A percentile compares a stretch with the other conserved stretches of the same genome.
Conservation (phyloP, 805 yeast genomes). For the Kodamaea laetipori region DNA sequence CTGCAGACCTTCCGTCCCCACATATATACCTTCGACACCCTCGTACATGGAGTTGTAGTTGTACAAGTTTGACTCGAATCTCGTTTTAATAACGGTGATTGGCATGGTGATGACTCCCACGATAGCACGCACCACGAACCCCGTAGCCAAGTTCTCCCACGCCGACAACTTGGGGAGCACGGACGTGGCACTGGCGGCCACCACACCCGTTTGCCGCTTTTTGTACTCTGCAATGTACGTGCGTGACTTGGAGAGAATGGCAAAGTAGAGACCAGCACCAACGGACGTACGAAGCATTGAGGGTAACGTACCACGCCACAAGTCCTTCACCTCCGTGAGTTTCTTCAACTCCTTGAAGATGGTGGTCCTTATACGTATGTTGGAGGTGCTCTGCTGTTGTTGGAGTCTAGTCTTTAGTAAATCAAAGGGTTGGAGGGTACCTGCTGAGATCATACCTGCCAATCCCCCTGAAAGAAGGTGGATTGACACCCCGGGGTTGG, state of each 20-base stretch:
- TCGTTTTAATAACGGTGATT: conserved; percentile 82
- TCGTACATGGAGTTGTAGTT: conserved; percentile 62
- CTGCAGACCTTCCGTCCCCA: conserved; percentile 17
- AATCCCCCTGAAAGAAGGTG: conserved; percentile 80
- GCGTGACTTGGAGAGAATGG: conserved; percentile 67
- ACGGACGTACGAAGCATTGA: conserved; percentile 86
- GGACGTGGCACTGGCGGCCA: conserved; percentile 29
- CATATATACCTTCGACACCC: conserved; percentile 60
- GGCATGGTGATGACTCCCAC: conserved; percentile 95
- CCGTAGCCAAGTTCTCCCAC: conserved; percentile 69
- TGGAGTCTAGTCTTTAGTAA: conserved; percentile 85
- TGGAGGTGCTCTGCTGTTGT: conserved; percentile 38
- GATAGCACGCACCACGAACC: conserved; percentile 73
- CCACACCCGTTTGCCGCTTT: conserved; percentile 8
- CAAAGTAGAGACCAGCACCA: conserved; percentile 85
- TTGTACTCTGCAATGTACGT: conserved; percentile 43
- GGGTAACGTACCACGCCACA: conserved; percentile 95
- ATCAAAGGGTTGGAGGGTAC: conserved; percentile 85
- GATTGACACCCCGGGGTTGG: conserved; percentile 17
- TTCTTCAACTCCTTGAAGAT: conserved; percentile 46
- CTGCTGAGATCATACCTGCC: conserved; percentile 83
- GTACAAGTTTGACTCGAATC: conserved; percentile 83
- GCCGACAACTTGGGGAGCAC: conserved; percentile 73
- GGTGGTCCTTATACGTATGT: conserved; percentile 28
- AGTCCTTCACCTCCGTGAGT: conserved; percentile 43